Conservation (phyloP, 169 alveolate species). For the Theileria annulata region DNA sequence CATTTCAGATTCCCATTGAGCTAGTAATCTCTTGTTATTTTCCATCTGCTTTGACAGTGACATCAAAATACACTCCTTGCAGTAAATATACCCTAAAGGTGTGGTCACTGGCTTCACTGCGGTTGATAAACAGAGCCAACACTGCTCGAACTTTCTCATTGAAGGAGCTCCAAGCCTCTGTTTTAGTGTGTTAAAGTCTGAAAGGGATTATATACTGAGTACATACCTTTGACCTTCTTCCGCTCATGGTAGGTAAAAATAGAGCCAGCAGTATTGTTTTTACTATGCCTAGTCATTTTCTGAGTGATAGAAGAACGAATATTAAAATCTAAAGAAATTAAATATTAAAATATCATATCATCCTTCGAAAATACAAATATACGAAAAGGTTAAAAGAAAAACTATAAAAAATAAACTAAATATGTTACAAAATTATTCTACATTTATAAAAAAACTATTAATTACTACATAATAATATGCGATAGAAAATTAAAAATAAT, state of each 20-base stretch:
- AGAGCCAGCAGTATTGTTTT: constrained; percentile 86
- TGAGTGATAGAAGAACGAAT: background rate
- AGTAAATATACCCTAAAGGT: constrained; percentile 89
- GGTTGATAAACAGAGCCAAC: constrained; percentile 88
- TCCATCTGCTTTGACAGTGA: constrained; percentile 84
- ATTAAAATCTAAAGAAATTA: background rate
- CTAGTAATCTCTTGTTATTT: constrained; percentile 54
- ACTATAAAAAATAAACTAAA: background rate
- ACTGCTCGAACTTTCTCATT: constrained; percentile 86
- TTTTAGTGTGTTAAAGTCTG: constrained; percentile 83
- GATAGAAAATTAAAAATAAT: background rate
- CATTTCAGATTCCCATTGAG: constrained; percentile 56
- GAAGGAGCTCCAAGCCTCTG: constrained; percentile 89
- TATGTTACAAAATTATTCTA: background rate
- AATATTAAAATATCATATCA: background rate
- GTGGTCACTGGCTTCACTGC: constrained; percentile 88
- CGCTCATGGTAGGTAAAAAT: constrained; percentile 90
- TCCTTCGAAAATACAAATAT: background rate
- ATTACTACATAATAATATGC: background rate
- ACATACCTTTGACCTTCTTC: constrained; percentile 76
- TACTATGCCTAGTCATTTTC: constrained; percentile 89
- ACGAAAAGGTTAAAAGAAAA: background rate
- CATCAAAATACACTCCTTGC: constrained; percentile 89
- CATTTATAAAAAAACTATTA: constrained; percentile 9
- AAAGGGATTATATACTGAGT: background rate